Conservation (phyloP, 345 rosid species). For the Theobroma cacao region DNA sequence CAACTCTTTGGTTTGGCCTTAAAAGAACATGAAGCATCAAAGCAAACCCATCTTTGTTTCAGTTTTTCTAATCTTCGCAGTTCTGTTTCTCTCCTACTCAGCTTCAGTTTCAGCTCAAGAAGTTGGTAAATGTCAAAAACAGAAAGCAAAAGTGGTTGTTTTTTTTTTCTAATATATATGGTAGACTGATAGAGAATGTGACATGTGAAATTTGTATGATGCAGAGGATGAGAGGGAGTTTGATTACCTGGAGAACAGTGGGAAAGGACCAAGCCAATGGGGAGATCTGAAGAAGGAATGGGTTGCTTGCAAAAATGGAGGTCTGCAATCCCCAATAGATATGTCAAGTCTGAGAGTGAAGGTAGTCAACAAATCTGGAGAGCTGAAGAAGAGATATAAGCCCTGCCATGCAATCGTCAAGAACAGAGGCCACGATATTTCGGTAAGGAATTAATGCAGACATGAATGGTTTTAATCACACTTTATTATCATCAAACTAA, state of each 20-base stretch:
- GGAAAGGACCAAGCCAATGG: slow-evolving; percentile 53
- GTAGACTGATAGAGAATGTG: not conserved
- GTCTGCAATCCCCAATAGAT: slow-evolving; percentile 41
- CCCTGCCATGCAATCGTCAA: slow-evolving; percentile 35
- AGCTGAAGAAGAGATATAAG: slow-evolving; percentile 27
- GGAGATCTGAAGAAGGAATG: slow-evolving; percentile 44
- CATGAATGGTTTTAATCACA: not conserved
- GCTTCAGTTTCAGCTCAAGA: slow-evolving; percentile 29
- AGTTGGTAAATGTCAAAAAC: slow-evolving; percentile 31
- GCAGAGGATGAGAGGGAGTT: slow-evolving; percentile 66
- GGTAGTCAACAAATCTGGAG: slow-evolving; percentile 15
- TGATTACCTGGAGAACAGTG: slow-evolving; percentile 37
- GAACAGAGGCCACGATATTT: slow-evolving; percentile 62
- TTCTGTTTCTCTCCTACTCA: slow-evolving; percentile 9
- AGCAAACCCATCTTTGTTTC: slow-evolving; percentile 3
- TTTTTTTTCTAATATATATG: not conserved
- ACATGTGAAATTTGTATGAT: not conserved
- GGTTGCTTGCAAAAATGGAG: slow-evolving; percentile 35
- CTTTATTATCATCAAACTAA: not conserved
- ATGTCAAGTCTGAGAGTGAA: slow-evolving; percentile 23
- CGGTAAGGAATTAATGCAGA: slow-evolving; percentile 27
- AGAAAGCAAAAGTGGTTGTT: not conserved
- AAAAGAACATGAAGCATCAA: slow-evolving; percentile 15
- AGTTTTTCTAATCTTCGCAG: not conserved
- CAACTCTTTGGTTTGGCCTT: not conserved